phyloP scores from a whole-genome alignment of 371 early-diverging fungal genomes.

The Lichtheimia corymbifera region DNA sequence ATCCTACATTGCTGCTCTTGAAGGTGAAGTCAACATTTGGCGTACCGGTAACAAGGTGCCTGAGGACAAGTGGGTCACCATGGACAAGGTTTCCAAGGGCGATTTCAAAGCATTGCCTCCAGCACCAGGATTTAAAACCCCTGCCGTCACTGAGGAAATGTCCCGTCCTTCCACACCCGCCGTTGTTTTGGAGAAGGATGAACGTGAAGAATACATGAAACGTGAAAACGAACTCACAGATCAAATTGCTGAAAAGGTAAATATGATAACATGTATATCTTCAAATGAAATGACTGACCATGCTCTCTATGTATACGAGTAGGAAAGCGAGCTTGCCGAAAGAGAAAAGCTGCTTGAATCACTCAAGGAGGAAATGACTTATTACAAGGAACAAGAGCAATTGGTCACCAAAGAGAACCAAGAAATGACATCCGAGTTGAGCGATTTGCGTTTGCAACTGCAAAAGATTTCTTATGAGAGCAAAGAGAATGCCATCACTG shows the following conservation, averaged over 20 bases:
- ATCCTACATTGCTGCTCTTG: constrained; percentile 79
- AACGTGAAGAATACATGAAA: constrained; percentile 89
- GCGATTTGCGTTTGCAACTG: constrained; percentile 76
- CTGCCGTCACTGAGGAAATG: constrained; percentile 23
- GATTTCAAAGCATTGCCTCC: constrained; percentile 41
- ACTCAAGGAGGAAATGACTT: constrained; percentile 66
- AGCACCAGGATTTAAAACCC: constrained; percentile 49
- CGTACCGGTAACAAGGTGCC: constrained; percentile 80
- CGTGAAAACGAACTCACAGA: constrained; percentile 94
- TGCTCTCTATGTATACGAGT: neutral
- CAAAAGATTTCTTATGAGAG: constrained; percentile 86
- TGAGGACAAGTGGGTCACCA: constrained; percentile 72
- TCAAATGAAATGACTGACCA: neutral
- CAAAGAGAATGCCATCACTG: constrained; percentile 80
- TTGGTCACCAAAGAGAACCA: constrained; percentile 71
- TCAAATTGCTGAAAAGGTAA: constrained; percentile 80
- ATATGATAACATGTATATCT: too few relatives aligned
- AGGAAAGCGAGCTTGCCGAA: constrained; percentile 64
- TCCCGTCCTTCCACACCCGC: constrained; percentile 82
- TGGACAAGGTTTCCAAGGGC: constrained; percentile 65
- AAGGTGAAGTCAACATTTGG: constrained; percentile 89
- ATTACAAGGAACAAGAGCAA: constrained; percentile 60
- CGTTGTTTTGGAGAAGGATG: constrained; percentile 79
- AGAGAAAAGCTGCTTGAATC: constrained; percentile 59
- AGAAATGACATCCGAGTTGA: constrained; percentile 64